Conservation (phyloP, 164 flowering plant species). For the Aristolochia contorta region DNA sequence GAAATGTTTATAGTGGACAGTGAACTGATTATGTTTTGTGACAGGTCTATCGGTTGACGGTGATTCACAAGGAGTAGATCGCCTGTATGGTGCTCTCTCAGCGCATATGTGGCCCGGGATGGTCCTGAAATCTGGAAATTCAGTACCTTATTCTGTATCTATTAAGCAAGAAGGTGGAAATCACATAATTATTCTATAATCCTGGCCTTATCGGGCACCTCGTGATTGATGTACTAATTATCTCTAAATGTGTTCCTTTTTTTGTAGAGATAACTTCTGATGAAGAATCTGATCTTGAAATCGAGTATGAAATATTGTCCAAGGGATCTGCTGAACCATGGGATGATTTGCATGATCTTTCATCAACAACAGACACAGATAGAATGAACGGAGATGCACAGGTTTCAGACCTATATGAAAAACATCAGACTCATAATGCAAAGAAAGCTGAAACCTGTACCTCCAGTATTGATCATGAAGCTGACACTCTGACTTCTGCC, state of each 20-base stretch:
- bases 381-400: not conserved
- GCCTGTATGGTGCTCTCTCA: slow-evolving; percentile 76
- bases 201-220: no score
- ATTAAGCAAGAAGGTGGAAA: slow-evolving; percentile 44
- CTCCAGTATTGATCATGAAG: no score
- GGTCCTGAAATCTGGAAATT: slow-evolving; percentile 71
- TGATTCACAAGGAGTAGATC: slow-evolving; percentile 87
- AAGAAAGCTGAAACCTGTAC: not conserved
- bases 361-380: not conserved
- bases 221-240: not conserved
- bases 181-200: not conserved
- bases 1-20: not conserved
- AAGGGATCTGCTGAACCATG: slow-evolving; percentile 79
- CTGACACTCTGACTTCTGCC: no score
- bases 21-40: slow-evolving; percentile 4
- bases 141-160: slow-evolving; percentile 34
- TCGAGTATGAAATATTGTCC: slow-evolving; percentile 74
- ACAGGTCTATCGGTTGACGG: slow-evolving; percentile 86
- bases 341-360: slow-evolving; percentile 41
- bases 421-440: not conserved
- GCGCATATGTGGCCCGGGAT: slow-evolving; percentile 99
- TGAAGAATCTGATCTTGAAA: slow-evolving; percentile 72
- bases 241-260: not conserved
- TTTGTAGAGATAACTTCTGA: slow-evolving; percentile 35
- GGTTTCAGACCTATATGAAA: slow-evolving; percentile 3